These are phyloP conservation scores for Medicago lupulina DNA, from an alignment of 306 rosid genomes.

Conservation along the genomic window DNA sequence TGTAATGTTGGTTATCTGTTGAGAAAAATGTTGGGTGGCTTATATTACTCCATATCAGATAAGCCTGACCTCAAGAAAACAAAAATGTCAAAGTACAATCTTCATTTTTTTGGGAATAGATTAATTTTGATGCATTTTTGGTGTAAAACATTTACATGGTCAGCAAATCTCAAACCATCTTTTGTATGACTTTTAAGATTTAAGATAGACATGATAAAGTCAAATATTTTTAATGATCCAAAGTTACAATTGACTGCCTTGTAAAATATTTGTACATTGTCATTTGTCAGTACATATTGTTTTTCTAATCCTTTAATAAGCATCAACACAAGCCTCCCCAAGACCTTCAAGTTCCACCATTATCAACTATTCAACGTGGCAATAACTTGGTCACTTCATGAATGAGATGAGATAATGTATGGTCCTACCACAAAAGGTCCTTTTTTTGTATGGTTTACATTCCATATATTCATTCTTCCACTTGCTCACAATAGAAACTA, in stretches of 20 bases:
- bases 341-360: slow-evolving; percentile 9
- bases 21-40: slow-evolving; percentile 34
- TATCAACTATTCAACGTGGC: slow-evolving; percentile 43
- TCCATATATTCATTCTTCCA: slow-evolving; percentile 36
- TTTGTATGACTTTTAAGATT: too few relatives aligned
- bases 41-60: slow-evolving; percentile 3
- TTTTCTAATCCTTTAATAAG: too few relatives aligned
- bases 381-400: slow-evolving; percentile 31
- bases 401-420: slow-evolving; percentile 47
- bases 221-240: too few relatives aligned
- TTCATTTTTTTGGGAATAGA: not conserved
- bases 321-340: not conserved
- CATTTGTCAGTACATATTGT: too few relatives aligned
- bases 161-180: too few relatives aligned
- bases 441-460: not conserved
- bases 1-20: not conserved
- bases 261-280: too few relatives aligned
- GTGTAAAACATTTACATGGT: too few relatives aligned
- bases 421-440: slow-evolving; percentile 18
- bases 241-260: too few relatives aligned
- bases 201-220: too few relatives aligned
- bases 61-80: not conserved
- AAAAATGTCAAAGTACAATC: slow-evolving; percentile 18
- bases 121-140: too few relatives aligned
- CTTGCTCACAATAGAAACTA: not conserved